Base-by-base conservation (phyloP, 2,329 filamentous ascomycete species). In the Apiospora marii region DNA sequence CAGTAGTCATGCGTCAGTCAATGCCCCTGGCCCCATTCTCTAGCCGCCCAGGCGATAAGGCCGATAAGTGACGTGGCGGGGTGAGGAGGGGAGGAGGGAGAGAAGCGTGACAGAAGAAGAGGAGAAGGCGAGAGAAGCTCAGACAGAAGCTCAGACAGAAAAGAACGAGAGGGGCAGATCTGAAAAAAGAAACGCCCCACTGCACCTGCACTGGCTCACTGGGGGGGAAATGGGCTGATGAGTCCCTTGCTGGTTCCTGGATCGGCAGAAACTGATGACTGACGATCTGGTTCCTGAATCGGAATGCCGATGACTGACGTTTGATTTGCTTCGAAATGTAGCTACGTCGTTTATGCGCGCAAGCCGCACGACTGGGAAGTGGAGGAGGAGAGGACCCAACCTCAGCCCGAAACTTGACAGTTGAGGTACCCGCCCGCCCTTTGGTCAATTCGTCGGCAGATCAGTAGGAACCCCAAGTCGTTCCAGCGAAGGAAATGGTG, bases 341-440 rank as follows among this genome's bases (percentile, higher is more conserved):
- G 68, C 34, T 70, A 70, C 22, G 68, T 70, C 37, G 68, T 70
- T 16, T 70, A 70, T 41, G 68, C 46, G 22, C 46, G 68, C 24
- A 70, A 70, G 41, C 48, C 68, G 14, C 58, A 64, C 34, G 58
- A 41, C 30, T 68, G 67, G 67, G 67, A 46, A 48, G 67, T 68
- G 44, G 67, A 46, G 44, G 67, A 46, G 44, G 12, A 61, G 3
- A 64, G 41, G 58, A 24, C 58, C 34, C 58, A 24, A 14, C 3
- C 3, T 24, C 58, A 41, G 58, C 3, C 30, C 34, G 8, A 10
- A 41, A 41, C 10, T 41, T 41, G 58, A 41, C 58, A 14, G 58
- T 41, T 64, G 58, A 64, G n/a, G 27, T 30, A 16, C 19, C 10
- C 14, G 37, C 30, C 53, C 27, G 27, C 27, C 27, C 27, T 30